phyloP scores from a whole-genome alignment of 495 filamentous ascomycete genomes.

The Penicillium malachiteum region DNA sequence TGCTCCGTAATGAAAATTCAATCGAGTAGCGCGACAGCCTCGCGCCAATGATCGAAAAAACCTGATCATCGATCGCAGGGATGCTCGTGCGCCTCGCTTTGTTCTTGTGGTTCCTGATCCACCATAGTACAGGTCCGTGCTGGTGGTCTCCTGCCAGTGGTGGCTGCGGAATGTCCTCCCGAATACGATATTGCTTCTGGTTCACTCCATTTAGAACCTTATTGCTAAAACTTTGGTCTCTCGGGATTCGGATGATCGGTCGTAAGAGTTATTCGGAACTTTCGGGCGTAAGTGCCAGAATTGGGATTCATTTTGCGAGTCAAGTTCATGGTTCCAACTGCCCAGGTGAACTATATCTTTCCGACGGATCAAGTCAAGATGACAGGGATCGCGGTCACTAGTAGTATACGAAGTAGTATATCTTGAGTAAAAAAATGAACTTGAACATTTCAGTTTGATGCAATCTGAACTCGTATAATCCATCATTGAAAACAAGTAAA shows the following conservation, averaged over 20 bases:
- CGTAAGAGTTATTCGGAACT: neutral
- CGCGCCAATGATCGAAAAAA: neutral
- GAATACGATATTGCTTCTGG: conserved; percentile 5
- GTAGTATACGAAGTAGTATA: too few species aligned
- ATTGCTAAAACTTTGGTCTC: neutral
- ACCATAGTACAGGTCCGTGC: conserved; percentile 8
- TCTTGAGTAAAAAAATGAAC: too few species aligned
- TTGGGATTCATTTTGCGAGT: neutral
- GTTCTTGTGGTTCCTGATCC: conserved; percentile 2
- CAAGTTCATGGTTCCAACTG: too few species aligned
- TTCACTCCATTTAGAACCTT: conserved; percentile 7
- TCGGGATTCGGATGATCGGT: neutral
- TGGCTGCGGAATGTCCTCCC: conserved; percentile 13
- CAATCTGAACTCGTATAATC: too few species aligned
- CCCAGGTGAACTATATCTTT: too few species aligned
- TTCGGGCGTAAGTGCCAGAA: neutral
- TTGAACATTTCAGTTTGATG: too few species aligned
- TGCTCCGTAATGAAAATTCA: too few species aligned
- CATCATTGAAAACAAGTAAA: too few species aligned
- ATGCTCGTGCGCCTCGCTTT: conserved; percentile 1
- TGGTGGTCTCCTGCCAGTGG: neutral
- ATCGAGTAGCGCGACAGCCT: neutral
- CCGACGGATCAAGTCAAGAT: too few species aligned
- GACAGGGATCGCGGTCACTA: too few species aligned
- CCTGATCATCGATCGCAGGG: conserved; percentile 2